Evolutionary conservation across 441 rosid species (phyloP), one percentile per base, ranked within the genome.

Genomic region (Syzygium malaccense): DNA sequence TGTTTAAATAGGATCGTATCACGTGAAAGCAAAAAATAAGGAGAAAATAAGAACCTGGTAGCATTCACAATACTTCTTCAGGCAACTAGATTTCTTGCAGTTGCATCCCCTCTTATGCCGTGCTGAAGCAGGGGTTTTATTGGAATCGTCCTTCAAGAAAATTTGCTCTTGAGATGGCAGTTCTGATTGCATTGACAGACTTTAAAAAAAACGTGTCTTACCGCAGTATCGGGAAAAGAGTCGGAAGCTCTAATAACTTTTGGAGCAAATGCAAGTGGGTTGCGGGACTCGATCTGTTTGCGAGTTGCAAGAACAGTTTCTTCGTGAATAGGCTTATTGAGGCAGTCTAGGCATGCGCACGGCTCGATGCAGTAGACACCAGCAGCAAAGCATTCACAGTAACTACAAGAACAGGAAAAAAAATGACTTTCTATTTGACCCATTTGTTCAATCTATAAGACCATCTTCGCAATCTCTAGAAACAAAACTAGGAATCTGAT

Each of bases 351-450:
- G 93, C 99, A 97, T 84, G 98, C 95, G 86, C 99, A 98, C 28
- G 99, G 99, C 91, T 97, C 99, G 84, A 97, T 95, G 92, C 99
- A 98, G 89, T 98, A 98, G 30, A 98, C 98, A 55, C 99, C 99
- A 89, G 99, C 99, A 92, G 99, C 99, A 93, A 98, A 98, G 90
- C 99, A 98, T 94, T 98, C 99, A 88, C 99, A 98, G 89, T 98
- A 98, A 89, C 99, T 98, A 93, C 94, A 88, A 83, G 88, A 17
- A 89, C 55, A 86, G 78, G 66, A 83, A 51, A 85, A 60, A 86
- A 55, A 12, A 87, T 78, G 19, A 87, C 13, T 41, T 60, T 11
- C 68, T 7, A 75, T n/a, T 25, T n/a, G 28, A 71, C 51, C 54
- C 32, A 75, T 75, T 75, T 23, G 83, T 41, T 41, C 51, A 13